Evolutionary conservation across 129 eudicot species (phyloP), one percentile per base, ranked within the genome.

Genomic region (Smallanthus sonchifolius): DNA sequence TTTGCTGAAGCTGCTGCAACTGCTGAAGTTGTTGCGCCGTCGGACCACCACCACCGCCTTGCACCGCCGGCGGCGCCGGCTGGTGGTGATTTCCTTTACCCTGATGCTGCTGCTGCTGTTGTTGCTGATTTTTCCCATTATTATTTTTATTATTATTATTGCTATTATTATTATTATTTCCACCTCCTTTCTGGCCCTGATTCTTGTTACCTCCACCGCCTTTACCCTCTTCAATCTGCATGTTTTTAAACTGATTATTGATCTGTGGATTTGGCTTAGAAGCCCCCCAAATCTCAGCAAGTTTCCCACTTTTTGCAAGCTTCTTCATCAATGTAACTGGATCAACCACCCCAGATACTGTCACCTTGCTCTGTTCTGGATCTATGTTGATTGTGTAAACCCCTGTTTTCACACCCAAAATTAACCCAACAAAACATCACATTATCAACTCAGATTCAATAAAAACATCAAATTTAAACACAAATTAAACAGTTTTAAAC

Each of bases 351-450:
- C 96, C 93, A 4, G 93, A 83, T 4, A 90, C 96, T 19, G 87
- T 85, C 38, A 90, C 96, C 83, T 90, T 90, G 57, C 96, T 92
- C 64, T 81, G 91, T 40, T 90, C 96, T 71, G 96, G 77, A 78
- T 90, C 96, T 83, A 90, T 90, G 8, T 15, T 81, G 7, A 75
- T 78, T 10, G 77, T 85, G 70, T 90, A 90, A 64, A 90, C 96
- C 71, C 96, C 96, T 90, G 73, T 72, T 16, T 30, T 10, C 4
- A 54, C 32, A 16, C 62, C 11, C 56, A 48, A 38, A 65, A 35
- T 16, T 75, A 16, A 74, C 14, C 37, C 61, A 77, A 37, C 36
- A 10, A 63, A 64, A 37, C 6, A 65, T 14, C 34, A 76, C 32
- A 60, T 19, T 19, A 8, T 37, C 8, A 60, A 7, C 28, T 60